Evolutionary conservation across 2,329 filamentous ascomycete species (phyloP), one percentile per base, ranked within the genome.

Genomic region (Pyricularia pennisetigena): DNA sequence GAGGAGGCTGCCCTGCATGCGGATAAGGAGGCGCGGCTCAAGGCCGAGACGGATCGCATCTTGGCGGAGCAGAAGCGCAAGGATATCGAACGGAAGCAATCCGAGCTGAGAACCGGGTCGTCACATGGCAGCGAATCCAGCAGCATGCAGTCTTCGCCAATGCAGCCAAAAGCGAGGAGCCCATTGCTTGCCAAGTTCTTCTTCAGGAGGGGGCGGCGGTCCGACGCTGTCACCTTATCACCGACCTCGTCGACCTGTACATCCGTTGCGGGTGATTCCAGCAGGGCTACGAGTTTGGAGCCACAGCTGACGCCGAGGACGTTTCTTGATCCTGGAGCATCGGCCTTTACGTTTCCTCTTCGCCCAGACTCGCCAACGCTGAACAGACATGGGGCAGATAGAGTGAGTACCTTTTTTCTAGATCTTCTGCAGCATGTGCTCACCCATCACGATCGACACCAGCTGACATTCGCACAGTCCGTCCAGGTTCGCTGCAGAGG

Each of bases 371-470:
- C 91, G 26, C 93, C 93, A 1, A 82, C 89, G 10, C 93, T 92
- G 68, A 92, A 92, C 16, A 89, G 90, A 69, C 96, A 96, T 79
- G 86, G 90, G 70, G 90, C 89, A 64, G 91, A 94, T 74, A 84
- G 93, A 73, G 89, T 91, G 78, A 82, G 87, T 72, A 26, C 26
- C n/a, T n/a, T n/a, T n/a, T 29, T 29, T n/a, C 30, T 26, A 23
- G 9, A 41, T 64, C 29, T 4, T n/a, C 9, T 23, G 65, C 29
- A 41, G 14, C 54, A 64, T 12, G 28, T 28, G 30, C 41, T 12
- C 23, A 41, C 2, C 1, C 32, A 62, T 69, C 62, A 67, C 70
- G 35, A 70, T 68, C 7, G 26, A 20, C 29, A 28, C 1, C 4
- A 6, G 35, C 35, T 66, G 20, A 66, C 29, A 24, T 26, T 14